phyloP scores from a whole-genome alignment of 2,329 filamentous ascomycete species.

The Trichoderma oligosporum region DNA sequence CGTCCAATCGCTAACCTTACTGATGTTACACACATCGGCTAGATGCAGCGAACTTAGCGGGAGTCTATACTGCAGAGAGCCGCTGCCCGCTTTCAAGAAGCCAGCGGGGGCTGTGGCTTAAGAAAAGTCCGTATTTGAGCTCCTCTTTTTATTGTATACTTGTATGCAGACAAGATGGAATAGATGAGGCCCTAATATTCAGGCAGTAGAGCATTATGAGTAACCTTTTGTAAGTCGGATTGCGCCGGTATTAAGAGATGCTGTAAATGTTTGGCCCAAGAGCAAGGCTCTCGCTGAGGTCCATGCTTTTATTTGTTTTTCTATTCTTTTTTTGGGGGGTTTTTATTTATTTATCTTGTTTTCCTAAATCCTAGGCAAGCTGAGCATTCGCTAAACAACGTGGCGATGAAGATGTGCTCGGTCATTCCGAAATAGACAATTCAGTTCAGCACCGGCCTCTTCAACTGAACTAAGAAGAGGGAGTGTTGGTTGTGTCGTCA shows the following conservation, averaged over 20 bases:
- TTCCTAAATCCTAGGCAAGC: background rate
- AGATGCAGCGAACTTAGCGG: background rate
- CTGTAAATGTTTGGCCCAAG: background rate
- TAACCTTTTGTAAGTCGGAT: background rate
- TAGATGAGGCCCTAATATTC: too few relatives aligned
- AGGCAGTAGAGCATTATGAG: too few relatives aligned
- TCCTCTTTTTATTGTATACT: background rate
- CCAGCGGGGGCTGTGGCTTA: background rate
- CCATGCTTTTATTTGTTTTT: background rate
- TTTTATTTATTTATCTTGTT: too few relatives aligned
- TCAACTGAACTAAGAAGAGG: background rate
- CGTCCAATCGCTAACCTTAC: constrained; percentile 15
- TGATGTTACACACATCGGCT: constrained; percentile 7
- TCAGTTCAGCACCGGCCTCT: background rate
- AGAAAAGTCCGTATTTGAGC: background rate
- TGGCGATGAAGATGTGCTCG: background rate
- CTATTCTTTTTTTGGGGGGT: too few relatives aligned
- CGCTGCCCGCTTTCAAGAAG: constrained; percentile 9
- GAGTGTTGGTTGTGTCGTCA: background rate
- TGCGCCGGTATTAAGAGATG: background rate
- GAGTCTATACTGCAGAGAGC: background rate
- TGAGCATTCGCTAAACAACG: background rate
- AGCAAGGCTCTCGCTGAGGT: background rate
- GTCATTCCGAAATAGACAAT: background rate
- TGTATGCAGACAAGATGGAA: too few relatives aligned